Evolutionary conservation across 805 yeast species (phyloP).

Genomic region (Ogataea philodendri): DNA sequence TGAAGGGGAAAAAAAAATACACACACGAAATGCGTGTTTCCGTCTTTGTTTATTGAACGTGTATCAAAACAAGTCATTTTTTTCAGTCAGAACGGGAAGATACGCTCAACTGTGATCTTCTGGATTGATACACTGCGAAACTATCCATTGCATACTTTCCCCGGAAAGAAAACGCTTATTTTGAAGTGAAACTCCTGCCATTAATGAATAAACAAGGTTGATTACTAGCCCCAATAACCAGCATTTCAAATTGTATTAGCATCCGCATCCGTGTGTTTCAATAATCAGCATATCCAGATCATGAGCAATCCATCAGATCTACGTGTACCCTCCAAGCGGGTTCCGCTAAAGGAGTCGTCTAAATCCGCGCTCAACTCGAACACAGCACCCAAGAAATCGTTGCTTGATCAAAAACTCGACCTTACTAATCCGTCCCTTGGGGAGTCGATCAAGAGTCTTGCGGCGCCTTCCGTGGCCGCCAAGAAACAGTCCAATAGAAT

Average conservation of each 20-base stretch:
- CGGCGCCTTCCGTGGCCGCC: constrained; percentile 7
- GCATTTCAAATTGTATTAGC: constrained; percentile 7
- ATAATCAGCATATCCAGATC: constrained; percentile 5
- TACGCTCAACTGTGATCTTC: constrained; percentile 1
- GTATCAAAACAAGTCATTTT: constrained; percentile 9
- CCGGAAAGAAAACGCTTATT: neutral
- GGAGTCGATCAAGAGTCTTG: constrained; percentile 7
- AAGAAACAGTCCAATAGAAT: constrained; percentile 24
- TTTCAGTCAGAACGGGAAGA: neutral
- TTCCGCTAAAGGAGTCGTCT: constrained; percentile 32
- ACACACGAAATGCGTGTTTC: constrained; percentile 11
- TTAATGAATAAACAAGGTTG: constrained; percentile 6
- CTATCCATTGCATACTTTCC: neutral
- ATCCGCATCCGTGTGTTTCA: constrained; percentile 9
- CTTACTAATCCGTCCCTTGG: constrained; percentile 9
- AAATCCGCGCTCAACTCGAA: constrained; percentile 26
- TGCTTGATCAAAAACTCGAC: constrained; percentile 25
- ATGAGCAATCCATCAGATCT: constrained; percentile 18
- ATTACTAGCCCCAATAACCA: neutral
- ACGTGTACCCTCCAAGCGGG: constrained; percentile 17
- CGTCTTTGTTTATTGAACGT: constrained; percentile 14
- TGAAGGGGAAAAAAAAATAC: constrained; percentile 11
- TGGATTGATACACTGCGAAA: neutral
- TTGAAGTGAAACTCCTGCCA: constrained; percentile 1
- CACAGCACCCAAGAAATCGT: constrained; percentile 22